Evolutionary conservation across 805 yeast species (phyloP), one percentile per base, ranked within the genome.

Genomic region (Saccharomycopsis microspora): DNA sequence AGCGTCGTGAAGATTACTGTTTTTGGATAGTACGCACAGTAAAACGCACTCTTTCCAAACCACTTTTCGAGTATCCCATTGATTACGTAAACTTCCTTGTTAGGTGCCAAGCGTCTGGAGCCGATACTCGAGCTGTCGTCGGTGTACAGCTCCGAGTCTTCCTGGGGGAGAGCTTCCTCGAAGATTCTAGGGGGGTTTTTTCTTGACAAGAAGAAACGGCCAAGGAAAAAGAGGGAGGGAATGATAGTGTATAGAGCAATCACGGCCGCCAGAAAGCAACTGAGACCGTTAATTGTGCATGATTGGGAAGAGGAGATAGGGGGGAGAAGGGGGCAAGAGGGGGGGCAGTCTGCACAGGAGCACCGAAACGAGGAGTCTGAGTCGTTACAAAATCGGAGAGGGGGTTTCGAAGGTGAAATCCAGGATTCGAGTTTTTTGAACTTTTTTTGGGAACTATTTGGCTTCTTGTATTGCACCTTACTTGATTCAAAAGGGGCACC

Each of bases 331-430:
- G 97, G 97, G 58, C 98, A 90, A 1, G 88, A 74, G 1, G 61
- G 67, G 0, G 83, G 78, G 62, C 98, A 90, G 63, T 90, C 98
- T 0, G 95, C 73, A 59, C 98, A 90, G 0, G 97, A 85, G 64
- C 96, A 88, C 54, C 75, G 75, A 60, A 77, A 90, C 3, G 58
- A 55, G 19, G 68, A 66, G 39, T 68, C 70, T 1, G 67, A 61
- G 54, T 82, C 89, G 54, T 78, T 74, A 61, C 98, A 90, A 10
- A 51, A 44, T 46, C 63, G 57, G 2, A 64, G 19, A 19, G 19
- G 19, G 19, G 19, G 19, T 19, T 19, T 19, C 19, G 19, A 19
- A 19, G 19, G 19, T 19, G 19, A 19, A 19, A 2, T 19, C 19
- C 19, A 19, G 19, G 19, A 19, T n/a, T 34, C 36, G n/a, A n/a